A percentile compares a stretch with the other conserved stretches of the same genome.
These are phyloP conservation scores for Odonthalia washingtoniensis DNA, from an alignment of 31 red algal species.

Conservation along the genomic window DNA sequence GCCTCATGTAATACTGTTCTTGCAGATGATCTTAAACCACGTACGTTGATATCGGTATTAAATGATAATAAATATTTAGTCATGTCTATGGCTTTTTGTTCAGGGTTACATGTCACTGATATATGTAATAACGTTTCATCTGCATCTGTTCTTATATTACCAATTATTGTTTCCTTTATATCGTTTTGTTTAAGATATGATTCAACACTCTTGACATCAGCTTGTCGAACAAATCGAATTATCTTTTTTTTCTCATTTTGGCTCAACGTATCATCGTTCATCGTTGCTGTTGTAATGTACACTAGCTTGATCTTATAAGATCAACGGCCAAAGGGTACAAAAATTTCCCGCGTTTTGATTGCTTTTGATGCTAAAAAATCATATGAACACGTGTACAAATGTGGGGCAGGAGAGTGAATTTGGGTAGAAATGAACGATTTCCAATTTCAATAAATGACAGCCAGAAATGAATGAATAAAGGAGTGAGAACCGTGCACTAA, in stretches of 20 bases:
- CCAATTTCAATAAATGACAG: no score
- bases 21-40: constrained; percentile 22
- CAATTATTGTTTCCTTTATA: background rate
- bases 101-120: constrained; percentile 1
- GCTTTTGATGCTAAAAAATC: no score
- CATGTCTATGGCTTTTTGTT: background rate
- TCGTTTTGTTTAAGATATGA: background rate
- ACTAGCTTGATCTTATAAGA: background rate
- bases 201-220: no score
- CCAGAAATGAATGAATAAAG: no score
- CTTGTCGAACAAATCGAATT: no score
- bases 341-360: no score
- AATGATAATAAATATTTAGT: background rate
- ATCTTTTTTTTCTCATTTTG: background rate
- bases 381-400: no score
- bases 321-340: background rate
- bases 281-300: background rate
- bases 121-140: constrained; percentile 46
- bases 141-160: background rate
- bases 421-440: no score
- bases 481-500: no score
- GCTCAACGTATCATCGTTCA: background rate
- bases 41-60: constrained; percentile 43
- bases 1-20: constrained; percentile 54
- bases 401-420: no score